Evolutionary conservation across 2,329 filamentous ascomycete genomes (phyloP).

Genomic region (Diaporthe ampelina): DNA sequence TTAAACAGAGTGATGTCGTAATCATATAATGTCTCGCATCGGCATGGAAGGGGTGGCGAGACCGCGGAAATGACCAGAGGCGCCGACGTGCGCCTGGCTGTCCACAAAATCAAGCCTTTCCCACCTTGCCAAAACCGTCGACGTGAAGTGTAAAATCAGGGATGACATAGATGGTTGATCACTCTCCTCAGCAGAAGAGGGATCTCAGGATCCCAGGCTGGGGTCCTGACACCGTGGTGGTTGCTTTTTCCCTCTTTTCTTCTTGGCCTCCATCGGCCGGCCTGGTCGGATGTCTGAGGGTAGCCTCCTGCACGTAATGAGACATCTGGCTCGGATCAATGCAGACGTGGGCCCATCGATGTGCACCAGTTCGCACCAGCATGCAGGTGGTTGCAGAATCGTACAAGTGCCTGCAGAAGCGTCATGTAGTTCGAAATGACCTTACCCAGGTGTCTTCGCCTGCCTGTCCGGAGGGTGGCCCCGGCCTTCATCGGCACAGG

Average conservation of each 20-base stretch:
- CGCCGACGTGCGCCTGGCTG: neutral
- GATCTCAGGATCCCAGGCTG: constrained; percentile 16
- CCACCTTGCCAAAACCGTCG: neutral
- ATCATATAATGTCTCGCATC: constrained; percentile 14
- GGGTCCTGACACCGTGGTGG: neutral
- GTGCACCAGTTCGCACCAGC: constrained; percentile 13
- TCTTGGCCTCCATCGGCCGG: constrained; percentile 5
- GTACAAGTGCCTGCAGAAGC: constrained; percentile 34
- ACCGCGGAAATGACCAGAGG: constrained; percentile 16
- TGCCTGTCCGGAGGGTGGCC: neutral
- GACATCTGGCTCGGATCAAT: constrained; percentile 32
- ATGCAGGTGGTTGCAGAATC: constrained; percentile 31
- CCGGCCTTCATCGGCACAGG: constrained; percentile 9
- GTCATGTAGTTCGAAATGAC: constrained; percentile 24
- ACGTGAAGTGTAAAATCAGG: neutral
- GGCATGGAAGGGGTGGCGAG: constrained; percentile 16
- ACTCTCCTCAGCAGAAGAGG: constrained; percentile 4
- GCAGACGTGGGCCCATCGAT: constrained; percentile 26
- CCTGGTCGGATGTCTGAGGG: constrained; percentile 19
- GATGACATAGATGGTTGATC: constrained; percentile 1
- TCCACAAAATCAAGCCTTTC: neutral
- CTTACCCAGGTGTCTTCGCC: constrained; percentile 13
- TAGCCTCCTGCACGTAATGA: constrained; percentile 28
- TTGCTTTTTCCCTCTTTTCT: constrained; percentile 2
- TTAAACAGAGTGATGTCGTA: constrained; percentile 11